These are phyloP conservation scores for Trichoderma brevicompactum DNA, from an alignment of 2,329 filamentous ascomycete species.

Conservation along the genomic window DNA sequence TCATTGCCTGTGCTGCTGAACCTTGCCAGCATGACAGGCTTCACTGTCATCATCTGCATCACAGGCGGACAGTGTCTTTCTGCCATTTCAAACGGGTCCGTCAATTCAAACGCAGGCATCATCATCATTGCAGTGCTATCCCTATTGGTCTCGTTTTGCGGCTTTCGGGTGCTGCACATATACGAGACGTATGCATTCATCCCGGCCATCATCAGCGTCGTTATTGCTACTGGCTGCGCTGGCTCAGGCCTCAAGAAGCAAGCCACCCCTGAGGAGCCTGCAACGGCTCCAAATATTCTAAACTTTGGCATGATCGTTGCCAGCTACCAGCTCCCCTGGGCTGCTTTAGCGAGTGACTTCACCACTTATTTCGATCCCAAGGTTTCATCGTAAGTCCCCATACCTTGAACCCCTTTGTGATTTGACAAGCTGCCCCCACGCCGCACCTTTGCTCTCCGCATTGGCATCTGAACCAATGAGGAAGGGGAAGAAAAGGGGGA, in stretches of 20 bases:
- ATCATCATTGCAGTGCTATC: conserved; percentile 62
- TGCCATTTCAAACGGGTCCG: conserved; percentile 53
- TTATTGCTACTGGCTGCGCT: conserved; percentile 60
- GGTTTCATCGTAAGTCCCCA: conserved; percentile 51
- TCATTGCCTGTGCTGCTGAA: conserved; percentile 65
- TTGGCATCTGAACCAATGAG: neutral
- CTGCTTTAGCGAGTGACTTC: conserved; percentile 62
- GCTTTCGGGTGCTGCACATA: conserved; percentile 60
- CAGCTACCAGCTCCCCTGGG: conserved; percentile 67
- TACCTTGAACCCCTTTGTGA: neutral
- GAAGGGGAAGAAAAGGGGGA: neutral
- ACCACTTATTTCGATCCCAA: conserved; percentile 64
- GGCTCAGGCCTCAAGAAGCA: conserved; percentile 56
- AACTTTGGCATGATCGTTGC: conserved; percentile 65
- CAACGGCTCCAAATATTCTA: conserved; percentile 53
- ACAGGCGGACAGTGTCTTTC: conserved; percentile 64
- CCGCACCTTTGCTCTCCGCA: neutral
- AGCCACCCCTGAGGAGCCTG: conserved; percentile 44
- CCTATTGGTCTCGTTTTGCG: conserved; percentile 65
- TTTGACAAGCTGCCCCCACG: neutral
- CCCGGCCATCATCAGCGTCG: conserved; percentile 57
- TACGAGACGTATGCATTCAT: conserved; percentile 64
- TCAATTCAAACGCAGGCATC: conserved; percentile 62
- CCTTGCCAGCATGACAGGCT: conserved; percentile 65
- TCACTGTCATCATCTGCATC: conserved; percentile 64